A percentile compares a stretch with the other conserved stretches of the same genome.
phyloP scores from a whole-genome alignment of 192 early-diverging fungal genomes.

The Neocallimastix lanati region DNA sequence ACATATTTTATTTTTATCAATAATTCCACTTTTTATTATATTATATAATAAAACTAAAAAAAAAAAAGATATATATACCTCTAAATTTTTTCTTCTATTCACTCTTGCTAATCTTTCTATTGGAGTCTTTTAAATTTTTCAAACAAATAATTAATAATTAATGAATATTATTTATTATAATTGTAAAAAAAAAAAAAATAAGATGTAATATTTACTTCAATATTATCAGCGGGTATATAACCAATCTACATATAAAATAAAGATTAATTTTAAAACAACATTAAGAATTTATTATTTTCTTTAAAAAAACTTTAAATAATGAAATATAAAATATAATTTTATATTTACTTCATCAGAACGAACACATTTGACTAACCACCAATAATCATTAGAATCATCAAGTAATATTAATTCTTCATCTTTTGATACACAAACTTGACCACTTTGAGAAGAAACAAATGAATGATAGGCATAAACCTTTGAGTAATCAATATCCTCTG shows the following conservation, averaged over 20 bases:
- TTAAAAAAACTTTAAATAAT: too few species aligned
- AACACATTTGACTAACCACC: slow-evolving; percentile 37
- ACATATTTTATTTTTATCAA: too few species aligned
- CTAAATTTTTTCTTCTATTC: neutral
- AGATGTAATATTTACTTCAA: too few species aligned
- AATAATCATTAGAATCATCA: slow-evolving; percentile 72
- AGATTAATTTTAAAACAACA: slow-evolving; percentile 10
- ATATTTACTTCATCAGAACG: slow-evolving; percentile 1
- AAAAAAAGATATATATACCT: too few species aligned
- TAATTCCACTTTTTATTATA: too few species aligned
- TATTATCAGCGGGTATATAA: slow-evolving; percentile 77
- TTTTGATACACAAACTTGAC: slow-evolving; percentile 64
- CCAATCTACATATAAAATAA: slow-evolving; percentile 59
- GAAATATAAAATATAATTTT: too few species aligned
- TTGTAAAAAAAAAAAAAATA: too few species aligned
- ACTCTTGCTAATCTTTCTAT: neutral
- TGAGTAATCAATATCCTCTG: slow-evolving; percentile 43
- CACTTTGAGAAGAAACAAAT: slow-evolving; percentile 69
- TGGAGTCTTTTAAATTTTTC: neutral
- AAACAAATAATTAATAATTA: too few species aligned
- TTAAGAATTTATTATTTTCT: too few species aligned
- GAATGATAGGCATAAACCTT: slow-evolving; percentile 71
- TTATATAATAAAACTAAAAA: too few species aligned
- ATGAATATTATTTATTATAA: too few species aligned
- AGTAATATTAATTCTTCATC: slow-evolving; percentile 57